Percentiles rank a stretch among this genome's conserved stretches.
These are phyloP conservation scores for Litchi chinensis DNA, from an alignment of 345 rosid species.

Conservation along the genomic window DNA sequence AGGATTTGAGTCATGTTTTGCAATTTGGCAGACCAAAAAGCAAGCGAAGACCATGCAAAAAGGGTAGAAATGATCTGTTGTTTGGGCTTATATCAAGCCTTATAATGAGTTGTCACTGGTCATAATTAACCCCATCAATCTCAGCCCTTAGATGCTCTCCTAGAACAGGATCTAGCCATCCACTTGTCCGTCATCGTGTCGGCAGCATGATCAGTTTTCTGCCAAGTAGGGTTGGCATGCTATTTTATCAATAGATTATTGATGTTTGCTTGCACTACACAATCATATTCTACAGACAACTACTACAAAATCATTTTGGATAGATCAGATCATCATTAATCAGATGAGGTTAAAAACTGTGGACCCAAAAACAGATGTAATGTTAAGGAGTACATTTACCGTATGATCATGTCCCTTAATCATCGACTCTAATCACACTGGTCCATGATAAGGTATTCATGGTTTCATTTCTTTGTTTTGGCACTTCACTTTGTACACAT, in stretches of 20 bases:
- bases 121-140: constrained; percentile 29
- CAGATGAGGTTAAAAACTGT: constrained; percentile 10
- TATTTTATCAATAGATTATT: constrained; percentile 9
- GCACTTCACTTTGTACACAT: not conserved
- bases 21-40: constrained; percentile 46
- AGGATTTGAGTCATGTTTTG: constrained; percentile 10
- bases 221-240: constrained; percentile 25
- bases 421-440: constrained; percentile 22
- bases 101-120: constrained; percentile 36
- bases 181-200: constrained; percentile 26
- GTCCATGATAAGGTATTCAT: constrained; percentile 23
- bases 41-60: constrained; percentile 33
- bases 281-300: constrained; percentile 11
- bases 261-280: constrained; percentile 16
- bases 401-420: constrained; percentile 7
- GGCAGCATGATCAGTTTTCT: constrained; percentile 38
- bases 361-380: constrained; percentile 14
- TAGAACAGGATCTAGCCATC: constrained; percentile 25
- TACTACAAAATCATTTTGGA: constrained; percentile 3
- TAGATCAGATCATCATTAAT: constrained; percentile 17
- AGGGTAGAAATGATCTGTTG: constrained; percentile 29
- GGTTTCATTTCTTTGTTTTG: not conserved
- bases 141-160: constrained; percentile 32
- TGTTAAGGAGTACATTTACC: constrained; percentile 2
- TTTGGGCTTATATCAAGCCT: constrained; percentile 14